Conservation (phyloP, 83 land plant species). For the Diphasiastrum complanatum region DNA sequence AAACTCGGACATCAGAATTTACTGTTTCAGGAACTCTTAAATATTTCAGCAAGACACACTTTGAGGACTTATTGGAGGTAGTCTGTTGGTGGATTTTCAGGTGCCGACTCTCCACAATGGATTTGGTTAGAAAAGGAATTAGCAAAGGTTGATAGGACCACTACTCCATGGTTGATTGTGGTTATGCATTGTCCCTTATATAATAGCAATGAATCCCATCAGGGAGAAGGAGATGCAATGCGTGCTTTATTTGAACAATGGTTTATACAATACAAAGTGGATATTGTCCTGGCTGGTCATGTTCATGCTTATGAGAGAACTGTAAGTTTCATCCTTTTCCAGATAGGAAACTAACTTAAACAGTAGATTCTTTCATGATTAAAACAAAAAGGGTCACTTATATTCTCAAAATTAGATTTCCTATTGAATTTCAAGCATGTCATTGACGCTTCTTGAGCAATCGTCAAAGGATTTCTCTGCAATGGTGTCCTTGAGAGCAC, state of each 20-base stretch:
- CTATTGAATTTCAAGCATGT: too few relatives aligned
- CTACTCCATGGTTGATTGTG: slow-evolving; percentile 33
- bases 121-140: slow-evolving; percentile 16
- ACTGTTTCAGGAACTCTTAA: too few relatives aligned
- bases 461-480: too few relatives aligned
- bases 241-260: slow-evolving; percentile 22
- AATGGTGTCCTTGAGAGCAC: too few relatives aligned
- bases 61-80: too few relatives aligned
- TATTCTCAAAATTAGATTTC: too few relatives aligned
- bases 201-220: slow-evolving; percentile 28
- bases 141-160: slow-evolving; percentile 22
- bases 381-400: too few relatives aligned
- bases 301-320: slow-evolving; percentile 35
- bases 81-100: too few relatives aligned
- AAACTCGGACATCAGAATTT: too few relatives aligned
- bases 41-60: too few relatives aligned
- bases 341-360: background rate
- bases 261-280: slow-evolving; percentile 23
- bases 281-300: slow-evolving; percentile 34
- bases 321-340: slow-evolving; percentile 10
- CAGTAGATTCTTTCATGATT: background rate
- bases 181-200: slow-evolving; percentile 31
- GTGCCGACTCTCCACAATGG: slow-evolving; percentile 24
- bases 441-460: too few relatives aligned
- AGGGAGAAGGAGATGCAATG: slow-evolving; percentile 37